These are phyloP conservation scores for Hanseniaspora meyeri DNA, from an alignment of 805 yeast species.

Conservation along the genomic window DNA sequence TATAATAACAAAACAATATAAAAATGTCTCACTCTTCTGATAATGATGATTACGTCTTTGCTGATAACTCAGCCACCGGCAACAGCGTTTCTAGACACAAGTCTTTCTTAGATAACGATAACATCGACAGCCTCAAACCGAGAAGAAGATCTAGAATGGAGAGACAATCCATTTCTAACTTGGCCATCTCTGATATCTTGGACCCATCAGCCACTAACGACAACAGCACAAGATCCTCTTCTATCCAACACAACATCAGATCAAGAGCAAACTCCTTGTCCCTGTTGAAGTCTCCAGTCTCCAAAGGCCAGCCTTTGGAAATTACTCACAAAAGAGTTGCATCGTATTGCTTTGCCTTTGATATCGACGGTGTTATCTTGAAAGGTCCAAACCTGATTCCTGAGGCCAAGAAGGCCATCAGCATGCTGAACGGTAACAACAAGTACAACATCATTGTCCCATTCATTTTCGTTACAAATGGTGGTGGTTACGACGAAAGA, in stretches of 20 bases:
- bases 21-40: background rate
- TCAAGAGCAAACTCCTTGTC: slow-evolving; percentile 18
- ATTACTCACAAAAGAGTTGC: slow-evolving; percentile 65
- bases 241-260: slow-evolving; percentile 12
- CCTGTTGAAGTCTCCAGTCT: slow-evolving; percentile 17
- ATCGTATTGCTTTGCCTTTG: slow-evolving; percentile 81
- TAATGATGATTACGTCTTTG: slow-evolving; percentile 1
- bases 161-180: slow-evolving; percentile 17
- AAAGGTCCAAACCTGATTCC: slow-evolving; percentile 78
- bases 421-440: slow-evolving; percentile 64
- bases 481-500: slow-evolving; percentile 77
- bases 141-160: slow-evolving; percentile 33
- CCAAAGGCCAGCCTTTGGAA: slow-evolving; percentile 34
- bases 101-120: slow-evolving; percentile 60
- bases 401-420: slow-evolving; percentile 61
- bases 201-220: background rate
- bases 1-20: background rate
- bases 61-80: slow-evolving; percentile 3
- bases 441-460: slow-evolving; percentile 68
- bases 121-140: slow-evolving; percentile 56
- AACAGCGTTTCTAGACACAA: slow-evolving; percentile 18
- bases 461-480: slow-evolving; percentile 76
- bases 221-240: slow-evolving; percentile 10
- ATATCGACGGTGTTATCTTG: slow-evolving; percentile 82
- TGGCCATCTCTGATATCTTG: slow-evolving; percentile 13